Conservation (phyloP, 148 eudicot genomes). For the Spergularia bocconei region DNA sequence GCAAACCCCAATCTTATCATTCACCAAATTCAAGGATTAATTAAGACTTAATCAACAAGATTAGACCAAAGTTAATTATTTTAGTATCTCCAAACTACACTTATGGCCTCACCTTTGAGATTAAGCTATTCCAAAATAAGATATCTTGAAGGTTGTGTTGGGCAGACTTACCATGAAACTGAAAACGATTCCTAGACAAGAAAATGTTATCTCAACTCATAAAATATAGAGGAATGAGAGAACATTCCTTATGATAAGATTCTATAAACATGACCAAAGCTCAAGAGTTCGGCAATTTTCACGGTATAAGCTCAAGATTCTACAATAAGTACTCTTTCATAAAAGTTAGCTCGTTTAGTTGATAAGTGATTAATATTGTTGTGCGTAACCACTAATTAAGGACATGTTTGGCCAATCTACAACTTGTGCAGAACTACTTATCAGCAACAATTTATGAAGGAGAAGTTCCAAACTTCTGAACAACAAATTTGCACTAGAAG, state of each 20-base stretch:
- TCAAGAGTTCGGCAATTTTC: neutral
- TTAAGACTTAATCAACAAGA: conserved; percentile 4
- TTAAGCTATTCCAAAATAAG: conserved; percentile 1
- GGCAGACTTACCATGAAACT: neutral
- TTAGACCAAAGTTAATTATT: neutral
- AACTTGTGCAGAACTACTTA: too few species aligned
- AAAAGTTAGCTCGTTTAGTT: too few species aligned
- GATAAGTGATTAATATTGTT: too few species aligned
- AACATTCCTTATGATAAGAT: conserved; percentile 24
- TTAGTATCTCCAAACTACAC: neutral
- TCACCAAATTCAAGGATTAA: conserved; percentile 10
- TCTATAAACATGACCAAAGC: conserved; percentile 8
- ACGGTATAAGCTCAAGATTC: too few species aligned
- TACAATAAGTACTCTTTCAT: too few species aligned
- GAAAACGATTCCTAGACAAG: conserved; percentile 19
- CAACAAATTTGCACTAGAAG: too few species aligned
- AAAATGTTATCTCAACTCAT: conserved; percentile 18
- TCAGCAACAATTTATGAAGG: too few species aligned
- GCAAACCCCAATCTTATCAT: conserved; percentile 21
- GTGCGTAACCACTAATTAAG: too few species aligned
- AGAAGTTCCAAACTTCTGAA: too few species aligned
- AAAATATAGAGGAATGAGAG: neutral
- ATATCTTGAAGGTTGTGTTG: conserved; percentile 14
- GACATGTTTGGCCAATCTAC: too few species aligned
- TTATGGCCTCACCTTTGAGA: neutral